Evolutionary conservation across 306 rosid species (phyloP).

Genomic region (Fragaria ananassa): DNA sequence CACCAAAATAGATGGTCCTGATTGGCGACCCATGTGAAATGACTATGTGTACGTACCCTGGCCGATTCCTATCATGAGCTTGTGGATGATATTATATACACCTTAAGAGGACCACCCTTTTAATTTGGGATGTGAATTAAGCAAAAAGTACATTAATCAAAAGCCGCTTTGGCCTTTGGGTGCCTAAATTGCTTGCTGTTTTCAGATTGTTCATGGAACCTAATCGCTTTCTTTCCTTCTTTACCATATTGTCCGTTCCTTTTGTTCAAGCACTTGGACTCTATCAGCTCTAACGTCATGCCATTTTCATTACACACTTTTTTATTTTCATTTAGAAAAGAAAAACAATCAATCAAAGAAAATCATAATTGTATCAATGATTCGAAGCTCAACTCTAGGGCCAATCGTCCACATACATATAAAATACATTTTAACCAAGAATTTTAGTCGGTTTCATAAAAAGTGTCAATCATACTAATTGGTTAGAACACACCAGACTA

Average conservation of each 20-base stretch:
- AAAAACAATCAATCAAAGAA: neutral
- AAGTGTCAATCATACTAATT: neutral
- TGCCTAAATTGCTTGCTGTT: neutral
- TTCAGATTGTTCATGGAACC: neutral
- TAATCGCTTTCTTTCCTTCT: neutral
- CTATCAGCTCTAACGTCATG: neutral
- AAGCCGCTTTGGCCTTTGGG: neutral
- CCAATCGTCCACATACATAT: neutral
- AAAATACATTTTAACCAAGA: neutral
- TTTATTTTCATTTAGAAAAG: neutral
- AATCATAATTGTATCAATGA: neutral
- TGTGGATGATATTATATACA: slow-evolving; percentile 30
- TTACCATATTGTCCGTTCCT: neutral
- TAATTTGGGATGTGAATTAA: neutral
- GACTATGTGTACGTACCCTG: slow-evolving; percentile 22
- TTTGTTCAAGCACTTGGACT: neutral
- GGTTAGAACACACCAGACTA: neutral
- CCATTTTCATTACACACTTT: neutral
- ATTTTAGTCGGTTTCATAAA: neutral
- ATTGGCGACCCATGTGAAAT: slow-evolving; percentile 45
- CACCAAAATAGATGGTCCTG: slow-evolving; percentile 32
- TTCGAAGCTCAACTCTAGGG: neutral
- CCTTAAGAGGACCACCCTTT: slow-evolving; percentile 16
- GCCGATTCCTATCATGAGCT: slow-evolving; percentile 26
- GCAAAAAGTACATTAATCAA: neutral